Percentiles rank a stretch among this genome's conserved stretches.
Evolutionary conservation across 495 filamentous ascomycete genomes (phyloP).

Genomic region (Aspergillus avenaceus): DNA sequence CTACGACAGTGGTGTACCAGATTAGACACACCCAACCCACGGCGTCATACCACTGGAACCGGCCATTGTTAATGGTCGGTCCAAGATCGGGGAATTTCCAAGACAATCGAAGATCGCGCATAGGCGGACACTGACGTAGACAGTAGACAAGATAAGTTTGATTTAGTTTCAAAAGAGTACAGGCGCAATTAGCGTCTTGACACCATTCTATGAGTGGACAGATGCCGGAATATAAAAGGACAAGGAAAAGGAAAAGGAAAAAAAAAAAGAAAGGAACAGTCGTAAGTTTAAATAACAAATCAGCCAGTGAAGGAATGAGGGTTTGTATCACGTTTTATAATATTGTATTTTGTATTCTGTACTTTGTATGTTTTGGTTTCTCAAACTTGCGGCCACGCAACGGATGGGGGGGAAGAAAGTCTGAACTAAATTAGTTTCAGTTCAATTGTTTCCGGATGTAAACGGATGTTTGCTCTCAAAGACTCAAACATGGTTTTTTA

Average conservation of each 20-base stretch:
- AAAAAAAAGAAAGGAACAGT: not conserved
- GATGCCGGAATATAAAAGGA: not conserved
- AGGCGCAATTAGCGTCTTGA: not conserved
- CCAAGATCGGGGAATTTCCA: constrained; percentile 20
- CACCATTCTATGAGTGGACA: not conserved
- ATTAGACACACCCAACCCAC: constrained; percentile 50
- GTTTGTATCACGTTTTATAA: too few relatives aligned
- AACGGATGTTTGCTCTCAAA: too few relatives aligned
- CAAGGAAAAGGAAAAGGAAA: not conserved
- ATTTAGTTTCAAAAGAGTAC: not conserved
- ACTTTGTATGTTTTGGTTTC: not conserved
- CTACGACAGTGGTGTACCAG: constrained; percentile 55
- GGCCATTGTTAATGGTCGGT: constrained; percentile 32
- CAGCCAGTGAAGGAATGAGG: too few relatives aligned
- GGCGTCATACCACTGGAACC: constrained; percentile 26
- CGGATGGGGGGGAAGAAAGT: not conserved
- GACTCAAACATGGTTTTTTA: not conserved
- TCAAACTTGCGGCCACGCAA: not conserved
- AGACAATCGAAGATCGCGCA: constrained; percentile 30
- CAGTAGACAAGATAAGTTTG: not conserved
- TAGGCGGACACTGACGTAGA: constrained; percentile 17
- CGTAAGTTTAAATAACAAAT: too few relatives aligned
- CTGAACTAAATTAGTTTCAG: not conserved
- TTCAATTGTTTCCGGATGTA: not conserved
- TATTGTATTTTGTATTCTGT: too few relatives aligned